These are phyloP conservation scores for Psophocarpus tetragonolobus DNA, from an alignment of 306 rosid genomes.

Conservation along the genomic window DNA sequence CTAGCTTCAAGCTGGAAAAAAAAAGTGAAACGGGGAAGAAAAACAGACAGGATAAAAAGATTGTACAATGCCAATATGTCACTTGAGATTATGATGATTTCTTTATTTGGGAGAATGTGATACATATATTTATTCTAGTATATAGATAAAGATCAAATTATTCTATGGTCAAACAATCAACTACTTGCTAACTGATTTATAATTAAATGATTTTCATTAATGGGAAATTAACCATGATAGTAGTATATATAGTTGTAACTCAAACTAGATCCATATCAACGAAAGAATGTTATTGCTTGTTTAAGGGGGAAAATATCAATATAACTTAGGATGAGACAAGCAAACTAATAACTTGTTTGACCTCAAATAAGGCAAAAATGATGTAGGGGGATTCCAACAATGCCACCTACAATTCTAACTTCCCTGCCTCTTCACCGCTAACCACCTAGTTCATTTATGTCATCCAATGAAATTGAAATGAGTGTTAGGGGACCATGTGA, in stretches of 20 bases:
- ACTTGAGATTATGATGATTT: slow-evolving; percentile 41
- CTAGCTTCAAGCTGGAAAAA: neutral
- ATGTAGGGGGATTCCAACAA: no score
- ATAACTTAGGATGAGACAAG: neutral
- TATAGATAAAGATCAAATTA: neutral
- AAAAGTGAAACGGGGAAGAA: neutral
- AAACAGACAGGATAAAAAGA: neutral
- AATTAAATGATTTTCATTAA: neutral
- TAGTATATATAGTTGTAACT: neutral
- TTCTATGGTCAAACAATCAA: neutral
- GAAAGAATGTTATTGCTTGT: neutral
- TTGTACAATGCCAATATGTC: slow-evolving; percentile 23
- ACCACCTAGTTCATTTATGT: no score
- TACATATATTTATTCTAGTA: no score
- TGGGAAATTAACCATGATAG: neutral
- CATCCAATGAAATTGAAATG: no score
- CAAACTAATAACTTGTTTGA: slow-evolving; percentile 5
- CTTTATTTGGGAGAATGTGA: slow-evolving; percentile 55
- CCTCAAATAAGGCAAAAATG: neutral
- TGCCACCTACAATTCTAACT: no score
- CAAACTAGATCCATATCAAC: neutral
- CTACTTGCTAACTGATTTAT: neutral
- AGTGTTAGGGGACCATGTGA: no score
- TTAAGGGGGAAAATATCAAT: neutral
- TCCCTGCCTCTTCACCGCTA: no score